Evolutionary conservation across 1,139 yeast species (phyloP), one percentile per base, ranked within the genome.

Genomic region (Pichia terricola): DNA sequence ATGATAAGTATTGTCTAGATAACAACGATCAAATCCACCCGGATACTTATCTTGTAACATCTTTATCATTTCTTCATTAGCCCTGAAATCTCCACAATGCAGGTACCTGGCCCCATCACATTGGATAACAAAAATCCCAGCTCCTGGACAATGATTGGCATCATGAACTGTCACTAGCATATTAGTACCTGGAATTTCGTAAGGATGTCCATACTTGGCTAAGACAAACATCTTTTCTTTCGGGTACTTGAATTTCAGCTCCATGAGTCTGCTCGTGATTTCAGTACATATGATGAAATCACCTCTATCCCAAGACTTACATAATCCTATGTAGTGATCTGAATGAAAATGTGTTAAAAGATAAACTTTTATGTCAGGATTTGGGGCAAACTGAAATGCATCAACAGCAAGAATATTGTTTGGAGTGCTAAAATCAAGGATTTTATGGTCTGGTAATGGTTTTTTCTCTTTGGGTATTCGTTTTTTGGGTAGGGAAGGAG

Each of bases 81-180:
- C 89, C 45, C 98, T 66, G 55, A 89, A 91, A 61, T 91, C 98
- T 4, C 97, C 98, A 45, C 96, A 88, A 60, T 91, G 98, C 35
- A 91, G 62, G 39, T 68, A 55, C 43, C 51, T 54, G 31, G 42
- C 46, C 1, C 62, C 45, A 2, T 46, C 60, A 39, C 60, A 75
- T 55, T 81, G 82, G 54, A 86, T 82, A 22, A 88, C 63, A 50
- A 88, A 83, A 0, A 91, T 75, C 0, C 78, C 87, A 1, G 96
- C 86, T 2, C 98, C 98, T 1, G 97, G 97, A 61, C 98, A 91
- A 62, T 91, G 98, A 53, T 91, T 89, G 0, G 97, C 98, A 50
- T 85, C 86, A 8, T 83, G 64, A 8, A 81, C 68, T 0, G 79
- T 73, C 0, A 86, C 88, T 40, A 70, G 69, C 1, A 86, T 61